phyloP scores from a whole-genome alignment of 2,329 filamentous ascomycete species.

The Phialophora verrucosa region DNA sequence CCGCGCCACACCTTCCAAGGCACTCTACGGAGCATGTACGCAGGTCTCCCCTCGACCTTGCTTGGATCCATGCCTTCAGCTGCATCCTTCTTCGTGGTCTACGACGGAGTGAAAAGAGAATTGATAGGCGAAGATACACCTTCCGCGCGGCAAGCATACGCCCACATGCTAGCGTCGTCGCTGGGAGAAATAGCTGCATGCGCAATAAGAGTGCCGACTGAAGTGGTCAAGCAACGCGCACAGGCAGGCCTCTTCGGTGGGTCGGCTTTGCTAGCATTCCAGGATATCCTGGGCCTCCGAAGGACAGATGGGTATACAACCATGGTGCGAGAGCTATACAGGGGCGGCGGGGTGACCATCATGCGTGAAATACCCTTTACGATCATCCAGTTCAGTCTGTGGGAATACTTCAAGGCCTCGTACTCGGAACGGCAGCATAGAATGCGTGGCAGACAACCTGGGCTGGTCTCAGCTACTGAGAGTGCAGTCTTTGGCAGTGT shows the following conservation, averaged over 20 bases:
- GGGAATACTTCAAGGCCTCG: slow-evolving; percentile 82
- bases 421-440: slow-evolving; percentile 61
- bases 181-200: slow-evolving; percentile 91
- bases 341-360: slow-evolving; percentile 90
- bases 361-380: slow-evolving; percentile 97
- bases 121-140: slow-evolving; percentile 49
- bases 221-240: slow-evolving; percentile 95
- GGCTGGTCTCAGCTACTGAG: slow-evolving; percentile 70
- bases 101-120: slow-evolving; percentile 73
- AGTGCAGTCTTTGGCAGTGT: slow-evolving; percentile 84
- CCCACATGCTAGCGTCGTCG: slow-evolving; percentile 84
- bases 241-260: slow-evolving; percentile 84
- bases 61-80: slow-evolving; percentile 92
- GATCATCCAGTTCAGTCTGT: slow-evolving; percentile 94
- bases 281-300: slow-evolving; percentile 67
- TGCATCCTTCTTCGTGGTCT: slow-evolving; percentile 96
- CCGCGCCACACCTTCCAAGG: slow-evolving; percentile 67
- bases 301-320: slow-evolving; percentile 35
- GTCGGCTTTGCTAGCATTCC: slow-evolving; percentile 69
- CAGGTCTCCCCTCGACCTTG: slow-evolving; percentile 85
- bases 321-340: slow-evolving; percentile 84
- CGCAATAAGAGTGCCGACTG: slow-evolving; percentile 88
- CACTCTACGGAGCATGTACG: slow-evolving; percentile 90
- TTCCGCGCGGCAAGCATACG: slow-evolving; percentile 45
- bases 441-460: slow-evolving; percentile 49